Evolutionary conservation across 192 early-diverging fungal species (phyloP).

Genomic region (Chytriomyces sp.): DNA sequence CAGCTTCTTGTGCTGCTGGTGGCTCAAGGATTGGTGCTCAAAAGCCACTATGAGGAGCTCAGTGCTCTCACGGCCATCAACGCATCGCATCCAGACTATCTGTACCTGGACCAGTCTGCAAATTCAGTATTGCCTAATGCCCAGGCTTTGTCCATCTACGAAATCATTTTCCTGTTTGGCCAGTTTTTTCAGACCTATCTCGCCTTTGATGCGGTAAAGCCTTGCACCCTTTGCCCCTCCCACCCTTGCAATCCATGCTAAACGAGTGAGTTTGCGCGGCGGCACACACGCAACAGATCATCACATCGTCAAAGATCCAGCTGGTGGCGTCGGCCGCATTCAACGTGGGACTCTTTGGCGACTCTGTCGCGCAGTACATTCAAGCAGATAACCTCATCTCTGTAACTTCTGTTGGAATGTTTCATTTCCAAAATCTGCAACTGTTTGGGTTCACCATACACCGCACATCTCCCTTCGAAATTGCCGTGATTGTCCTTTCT

Average conservation of each 20-base stretch:
- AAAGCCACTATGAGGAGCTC: neutral
- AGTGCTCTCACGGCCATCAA: conserved; percentile 11
- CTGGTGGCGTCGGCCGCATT: conserved; percentile 51
- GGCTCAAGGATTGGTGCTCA: conserved; percentile 19
- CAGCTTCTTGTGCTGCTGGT: conserved; percentile 46
- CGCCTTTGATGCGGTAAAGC: conserved; percentile 53
- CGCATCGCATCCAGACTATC: conserved; percentile 9
- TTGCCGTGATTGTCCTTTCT: conserved; percentile 43
- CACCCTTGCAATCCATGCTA: neutral
- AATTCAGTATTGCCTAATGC: neutral
- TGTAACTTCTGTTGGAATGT: conserved; percentile 7
- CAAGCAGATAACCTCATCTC: conserved; percentile 46
- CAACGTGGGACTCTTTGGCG: conserved; percentile 48
- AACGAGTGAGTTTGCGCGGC: neutral
- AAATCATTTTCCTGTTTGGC: conserved; percentile 48
- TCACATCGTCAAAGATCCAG: conserved; percentile 54
- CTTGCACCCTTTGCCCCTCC: neutral
- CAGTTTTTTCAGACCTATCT: conserved; percentile 55
- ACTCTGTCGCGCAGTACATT: conserved; percentile 48
- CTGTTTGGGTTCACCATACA: conserved; percentile 28
- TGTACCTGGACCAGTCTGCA: conserved; percentile 12
- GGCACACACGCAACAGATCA: conserved; percentile 27
- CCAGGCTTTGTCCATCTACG: conserved; percentile 51
- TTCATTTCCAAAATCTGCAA: neutral
- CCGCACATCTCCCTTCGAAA: conserved; percentile 37